Evolutionary conservation across 1,139 yeast genomes (phyloP), one percentile per base, ranked within the genome.

Genomic region (Hansenula anomala): DNA sequence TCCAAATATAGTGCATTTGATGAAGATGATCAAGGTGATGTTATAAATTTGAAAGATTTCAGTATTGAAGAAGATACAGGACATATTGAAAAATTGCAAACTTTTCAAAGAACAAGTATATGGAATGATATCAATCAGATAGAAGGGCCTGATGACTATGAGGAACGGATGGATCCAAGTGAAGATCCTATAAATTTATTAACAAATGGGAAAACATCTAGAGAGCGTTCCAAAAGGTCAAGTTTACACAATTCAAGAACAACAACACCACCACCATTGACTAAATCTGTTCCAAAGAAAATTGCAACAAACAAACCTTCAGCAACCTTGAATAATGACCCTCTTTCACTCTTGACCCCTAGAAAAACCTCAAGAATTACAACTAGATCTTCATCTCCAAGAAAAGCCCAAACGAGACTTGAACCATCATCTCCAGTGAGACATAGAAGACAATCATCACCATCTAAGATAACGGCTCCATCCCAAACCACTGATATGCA

Each of bases 21-120:
- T 38, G 76, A 70, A 43, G 65, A 65, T 3, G 59, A 63, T 13
- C 81, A 77, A 46, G 82, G 85, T 36, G 89, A 81, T 52, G 69
- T 79, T 22, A 65, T 82, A n/a, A 85, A 81, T 52, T 50, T 81
- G 23, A 48, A 54, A 3, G 72, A 82, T 0, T 84, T 86, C 13
- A 59, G 66, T 29, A 71, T 81, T 11, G 60, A 75, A 7, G 66
- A 61, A 10, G 81, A 82, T 47, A 69, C 69, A 26, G 90, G 90
- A 0, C 90, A 82, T 57, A 31, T 52, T 23, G 36, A 37, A 19
- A 22, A 28, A 6, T 16, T 47, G 7, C 31, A 34, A 22, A 29
- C 28, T 18, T 28, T 26, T 7, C 38, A 41, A n/a, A 22, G 42
- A 12, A 28, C 41, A 3, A 40, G 30, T n/a, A 38, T 52, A 2